These are phyloP conservation scores for Metschnikowia lachancei DNA, from an alignment of 805 yeast genomes.

Conservation along the genomic window DNA sequence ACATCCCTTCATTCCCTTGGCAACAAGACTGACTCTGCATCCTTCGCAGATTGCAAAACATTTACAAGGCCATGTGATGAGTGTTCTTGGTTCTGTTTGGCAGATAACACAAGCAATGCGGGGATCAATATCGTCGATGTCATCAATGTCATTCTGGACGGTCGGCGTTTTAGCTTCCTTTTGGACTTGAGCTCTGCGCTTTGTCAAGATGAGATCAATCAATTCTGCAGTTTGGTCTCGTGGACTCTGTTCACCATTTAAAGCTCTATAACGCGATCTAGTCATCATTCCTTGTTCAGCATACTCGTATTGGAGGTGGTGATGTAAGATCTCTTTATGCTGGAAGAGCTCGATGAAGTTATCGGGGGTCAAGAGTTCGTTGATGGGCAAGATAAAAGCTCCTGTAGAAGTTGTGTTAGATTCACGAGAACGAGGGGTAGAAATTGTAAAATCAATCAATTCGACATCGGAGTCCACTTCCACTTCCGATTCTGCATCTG, in stretches of 20 bases:
- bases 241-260: background rate
- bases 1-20: conserved; percentile 72
- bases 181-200: conserved; percentile 6
- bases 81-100: conserved; percentile 66
- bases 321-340: conserved; percentile 24
- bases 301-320: conserved; percentile 26
- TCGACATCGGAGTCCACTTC: conserved; percentile 13
- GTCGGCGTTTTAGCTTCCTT: background rate
- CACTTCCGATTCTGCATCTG: conserved; percentile 14
- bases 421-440: background rate
- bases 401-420: background rate
- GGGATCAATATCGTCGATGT: conserved; percentile 30
- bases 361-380: conserved; percentile 18
- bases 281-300: conserved; percentile 28
- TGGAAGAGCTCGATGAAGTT: conserved; percentile 15
- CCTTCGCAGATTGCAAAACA: conserved; percentile 86
- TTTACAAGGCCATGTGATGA: conserved; percentile 89
- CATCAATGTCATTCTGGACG: conserved; percentile 22
- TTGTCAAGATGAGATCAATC: conserved; percentile 23
- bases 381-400: conserved; percentile 4
- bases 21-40: conserved; percentile 71
- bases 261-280: conserved; percentile 28
- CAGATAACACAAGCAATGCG: conserved; percentile 73
- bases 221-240: conserved; percentile 18
- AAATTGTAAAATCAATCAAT: background rate